Percentiles rank a stretch among this genome's conserved stretches.
Evolutionary conservation across 495 filamentous ascomycete species (phyloP).

Genomic region (Penicillium daleae): DNA sequence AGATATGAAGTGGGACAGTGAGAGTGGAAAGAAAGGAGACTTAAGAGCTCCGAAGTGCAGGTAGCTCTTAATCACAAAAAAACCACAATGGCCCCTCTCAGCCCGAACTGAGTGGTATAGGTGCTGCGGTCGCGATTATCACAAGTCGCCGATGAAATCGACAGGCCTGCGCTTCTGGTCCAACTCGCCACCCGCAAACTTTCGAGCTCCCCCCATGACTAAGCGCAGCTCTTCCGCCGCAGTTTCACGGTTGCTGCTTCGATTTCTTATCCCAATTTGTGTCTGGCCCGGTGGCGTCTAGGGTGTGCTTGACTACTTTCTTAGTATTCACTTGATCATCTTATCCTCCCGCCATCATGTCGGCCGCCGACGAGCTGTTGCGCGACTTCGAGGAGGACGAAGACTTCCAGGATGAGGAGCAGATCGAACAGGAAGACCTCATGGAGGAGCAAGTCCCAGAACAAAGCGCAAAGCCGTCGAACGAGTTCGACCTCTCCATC

Average conservation of each 20-base stretch:
- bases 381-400: constrained; percentile 51
- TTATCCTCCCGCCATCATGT: constrained; percentile 34
- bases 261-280: constrained; percentile 4
- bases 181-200: constrained; percentile 21
- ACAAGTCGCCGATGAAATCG: constrained; percentile 21
- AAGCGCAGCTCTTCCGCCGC: constrained; percentile 18
- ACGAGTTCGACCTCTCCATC: constrained; percentile 92
- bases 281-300: constrained; percentile 18
- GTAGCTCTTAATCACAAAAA: neutral
- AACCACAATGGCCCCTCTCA: constrained; percentile 2
- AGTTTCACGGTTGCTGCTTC: neutral
- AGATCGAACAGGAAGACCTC: constrained; percentile 29
- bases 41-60: neutral
- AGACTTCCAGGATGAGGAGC: constrained; percentile 35
- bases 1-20: neutral
- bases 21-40: neutral
- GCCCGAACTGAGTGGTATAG: constrained; percentile 4
- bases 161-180: constrained; percentile 19
- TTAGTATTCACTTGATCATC: neutral
- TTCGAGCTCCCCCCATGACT: constrained; percentile 22
- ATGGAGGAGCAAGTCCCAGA: constrained; percentile 35
- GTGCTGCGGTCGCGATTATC: neutral
- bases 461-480: constrained; percentile 49
- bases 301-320: neutral
- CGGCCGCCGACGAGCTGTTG: constrained; percentile 49